Base-by-base conservation (phyloP, 2,329 filamentous ascomycete species). In the Arachnopeziza araneosa region DNA sequence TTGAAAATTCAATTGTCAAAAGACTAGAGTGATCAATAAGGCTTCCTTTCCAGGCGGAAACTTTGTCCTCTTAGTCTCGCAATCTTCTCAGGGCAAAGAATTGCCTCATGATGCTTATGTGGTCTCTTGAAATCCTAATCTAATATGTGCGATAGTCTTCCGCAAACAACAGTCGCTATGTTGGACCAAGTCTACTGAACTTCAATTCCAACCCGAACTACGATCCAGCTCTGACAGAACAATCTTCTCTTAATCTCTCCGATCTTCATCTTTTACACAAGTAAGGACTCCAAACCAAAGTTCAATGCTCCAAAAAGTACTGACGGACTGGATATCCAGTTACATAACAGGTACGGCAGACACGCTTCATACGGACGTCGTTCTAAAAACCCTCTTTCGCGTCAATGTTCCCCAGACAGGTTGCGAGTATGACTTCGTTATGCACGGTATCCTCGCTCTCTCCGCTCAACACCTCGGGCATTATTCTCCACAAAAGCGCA, bases 251-350 rank as follows among this genome's bases (percentile, higher is more conserved):
- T 21, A 76, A 77, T 24, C 63, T 79, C 1, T 66, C 75, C 12
- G 79, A 83, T 52, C 73, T 83, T 9, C 79, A 83, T 63, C 74
- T 84, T 1, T 72, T 84, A 7, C 79, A 83, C 65, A 79, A 83
- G 36, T 44, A 44, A 44, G 36, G 12, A 19, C 10, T 12, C 36
- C 36, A 30, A 5, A 30, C 9, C 26, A 5, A 30, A 30, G 5
- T 30, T 30, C 26, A 4, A 5, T 30, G 26, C 26, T 30, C 26
- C 26, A 5, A 4, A 30, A 30, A 30, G 17, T 44, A 12, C 36
- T 44, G 17, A 44, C 36, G 6, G 6, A 19, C 26, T 9, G 17
- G 36, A 19, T n/a, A 17, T 14, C 36, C 17, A 44, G 36, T 69
- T 83, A 76, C 63, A 76, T 75, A 52, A 78, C 76, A 0, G 76